These are phyloP conservation scores for Suhomyces choctaworum DNA, from an alignment of 1,139 yeast species.

Conservation along the genomic window DNA sequence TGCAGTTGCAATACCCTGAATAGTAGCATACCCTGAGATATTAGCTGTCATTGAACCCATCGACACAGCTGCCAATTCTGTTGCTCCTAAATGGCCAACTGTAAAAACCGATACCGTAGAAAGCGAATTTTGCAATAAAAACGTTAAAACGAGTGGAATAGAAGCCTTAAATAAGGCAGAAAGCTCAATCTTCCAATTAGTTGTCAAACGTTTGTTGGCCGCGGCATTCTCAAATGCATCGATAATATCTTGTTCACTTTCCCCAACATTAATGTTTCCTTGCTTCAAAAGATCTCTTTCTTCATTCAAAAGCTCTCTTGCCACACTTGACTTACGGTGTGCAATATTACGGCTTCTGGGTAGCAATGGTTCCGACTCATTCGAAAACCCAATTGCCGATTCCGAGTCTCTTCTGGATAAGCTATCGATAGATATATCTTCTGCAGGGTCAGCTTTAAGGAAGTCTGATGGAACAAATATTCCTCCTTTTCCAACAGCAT, in stretches of 20 bases:
- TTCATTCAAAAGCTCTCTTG: conserved; percentile 32
- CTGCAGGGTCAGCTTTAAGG: conserved; percentile 16
- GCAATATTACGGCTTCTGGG: background rate
- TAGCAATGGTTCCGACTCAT: conserved; percentile 20
- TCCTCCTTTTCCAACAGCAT: conserved; percentile 56
- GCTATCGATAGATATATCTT: conserved; percentile 15
- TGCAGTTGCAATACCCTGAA: conserved; percentile 70
- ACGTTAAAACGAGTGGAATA: conserved; percentile 54
- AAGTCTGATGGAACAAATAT: conserved; percentile 55
- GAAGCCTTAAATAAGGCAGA: conserved; percentile 44
- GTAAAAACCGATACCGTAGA: conserved; percentile 59
- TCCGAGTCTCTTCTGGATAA: background rate
- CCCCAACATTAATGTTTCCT: conserved; percentile 27
- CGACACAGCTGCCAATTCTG: conserved; percentile 60
- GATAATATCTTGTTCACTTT: conserved; percentile 31
- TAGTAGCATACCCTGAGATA: conserved; percentile 58
- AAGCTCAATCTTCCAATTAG: conserved; percentile 38
- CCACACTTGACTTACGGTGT: conserved; percentile 28
- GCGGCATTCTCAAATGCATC: conserved; percentile 42
- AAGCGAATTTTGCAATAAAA: conserved; percentile 54
- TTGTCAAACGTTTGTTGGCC: conserved; percentile 25
- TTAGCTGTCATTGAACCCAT: conserved; percentile 66
- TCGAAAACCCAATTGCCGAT: conserved; percentile 4
- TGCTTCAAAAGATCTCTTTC: conserved; percentile 40
- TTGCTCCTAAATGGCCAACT: conserved; percentile 60